Base-by-base conservation (phyloP, 192 early-diverging fungal species). In the Coemansia sp. region DNA sequence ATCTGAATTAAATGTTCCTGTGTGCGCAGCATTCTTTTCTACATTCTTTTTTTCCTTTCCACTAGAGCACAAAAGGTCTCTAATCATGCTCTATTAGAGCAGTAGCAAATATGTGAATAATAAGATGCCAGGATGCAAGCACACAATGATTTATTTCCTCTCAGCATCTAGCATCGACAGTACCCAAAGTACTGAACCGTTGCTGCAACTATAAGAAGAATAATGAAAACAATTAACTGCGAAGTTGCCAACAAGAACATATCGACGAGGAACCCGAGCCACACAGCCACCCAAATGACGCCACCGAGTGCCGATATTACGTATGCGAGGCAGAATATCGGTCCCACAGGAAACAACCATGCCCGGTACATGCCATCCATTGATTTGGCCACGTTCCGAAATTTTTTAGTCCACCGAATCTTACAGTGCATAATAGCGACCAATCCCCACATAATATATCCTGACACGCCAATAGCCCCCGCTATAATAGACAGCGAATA, bases 331-430 rank as follows among this genome's bases (percentile, higher is more conserved):
- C 74, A 75, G 13, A 57, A 24, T 3, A 62, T 8, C 11, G 74
- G 74, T 15, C 74, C 64, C 22, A 75, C 27, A 7, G 74, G 74
- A 18, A 75, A 75, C 46, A 70, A 20, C 68, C 38, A 43, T 5
- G 62, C 43, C 12, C 27, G 49, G 55, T 70, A 75, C 8, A 31
- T 41, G 13, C 24, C 62, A 24, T 24, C 31, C 12, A 31, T 15
- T 33, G 60, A 15, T 20, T 69, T 66, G 9, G 29, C 68, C 7
- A 18, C 13, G 18, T 60, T 38, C 3, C 68, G 62, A 47, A 49
- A 60, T 63, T 40, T 49, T 39, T 70, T 75, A 10, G 62, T 57
- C 67, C 73, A 75, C 53, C 73, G 73, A 62, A 75, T 33, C n/a
- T 46, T 47, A 39, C 46, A 66, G 58, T 75, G 74, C 68, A 75